A percentile compares a stretch with the other conserved stretches of the same genome.
Evolutionary conservation across 2,329 filamentous ascomycete species (phyloP).

Genomic region (Eutypella sp.): DNA sequence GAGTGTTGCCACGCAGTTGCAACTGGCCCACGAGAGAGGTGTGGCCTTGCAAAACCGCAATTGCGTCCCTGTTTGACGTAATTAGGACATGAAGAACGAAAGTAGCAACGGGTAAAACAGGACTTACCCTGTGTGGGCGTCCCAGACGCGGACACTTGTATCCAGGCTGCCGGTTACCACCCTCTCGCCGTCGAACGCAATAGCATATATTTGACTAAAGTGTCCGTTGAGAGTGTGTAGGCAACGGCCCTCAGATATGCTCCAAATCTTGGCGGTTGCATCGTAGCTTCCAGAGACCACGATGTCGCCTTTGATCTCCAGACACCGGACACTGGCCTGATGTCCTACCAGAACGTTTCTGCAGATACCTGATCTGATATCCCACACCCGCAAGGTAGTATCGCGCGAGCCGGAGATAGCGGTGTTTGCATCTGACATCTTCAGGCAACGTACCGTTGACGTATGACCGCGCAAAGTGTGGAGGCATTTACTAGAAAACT

Average conservation of each 20-base stretch:
- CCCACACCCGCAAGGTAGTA: slow-evolving; percentile 92
- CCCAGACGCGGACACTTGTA: slow-evolving; percentile 96
- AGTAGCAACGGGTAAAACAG: too few species aligned
- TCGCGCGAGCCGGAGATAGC: slow-evolving; percentile 96
- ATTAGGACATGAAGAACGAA: too few species aligned
- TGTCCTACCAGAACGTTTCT: slow-evolving; percentile 90
- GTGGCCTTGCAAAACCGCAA: slow-evolving; percentile 91
- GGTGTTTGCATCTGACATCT: slow-evolving; percentile 92
- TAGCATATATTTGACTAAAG: slow-evolving; percentile 98
- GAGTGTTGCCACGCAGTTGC: slow-evolving; percentile 89
- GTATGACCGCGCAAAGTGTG: slow-evolving; percentile 91
- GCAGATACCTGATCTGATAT: slow-evolving; percentile 82
- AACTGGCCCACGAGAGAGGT: slow-evolving; percentile 95
- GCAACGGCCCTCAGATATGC: slow-evolving; percentile 91
- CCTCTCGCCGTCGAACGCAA: slow-evolving; percentile 90
- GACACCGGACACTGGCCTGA: slow-evolving; percentile 88
- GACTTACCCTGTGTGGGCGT: slow-evolving; percentile 75
- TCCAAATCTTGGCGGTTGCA: slow-evolving; percentile 95
- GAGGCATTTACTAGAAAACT: slow-evolving; percentile 55
- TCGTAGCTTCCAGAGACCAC: slow-evolving; percentile 99
- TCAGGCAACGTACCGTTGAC: slow-evolving; percentile 91
- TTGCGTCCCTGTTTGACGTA: slow-evolving; percentile 57
- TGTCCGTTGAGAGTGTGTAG: slow-evolving; percentile 86
- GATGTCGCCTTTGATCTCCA: slow-evolving; percentile 93
- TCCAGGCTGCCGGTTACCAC: slow-evolving; percentile 95